These are phyloP conservation scores for Cyclospora cayetanensis DNA, from an alignment of 169 alveolate genomes.

Conservation along the genomic window DNA sequence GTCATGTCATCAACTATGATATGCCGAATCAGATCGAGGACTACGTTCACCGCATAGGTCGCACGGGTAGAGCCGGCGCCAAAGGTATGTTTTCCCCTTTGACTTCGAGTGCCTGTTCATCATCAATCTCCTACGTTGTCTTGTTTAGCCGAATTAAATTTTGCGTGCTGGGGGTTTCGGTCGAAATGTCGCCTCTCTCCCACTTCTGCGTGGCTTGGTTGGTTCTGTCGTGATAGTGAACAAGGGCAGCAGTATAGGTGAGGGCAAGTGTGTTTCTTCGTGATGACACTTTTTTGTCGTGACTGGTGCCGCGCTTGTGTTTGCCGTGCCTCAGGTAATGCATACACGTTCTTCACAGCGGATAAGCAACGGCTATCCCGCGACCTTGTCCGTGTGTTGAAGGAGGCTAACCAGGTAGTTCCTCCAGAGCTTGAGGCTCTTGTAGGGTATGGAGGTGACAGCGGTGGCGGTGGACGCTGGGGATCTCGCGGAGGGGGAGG, in stretches of 20 bases:
- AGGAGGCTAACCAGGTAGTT: constrained; percentile 93
- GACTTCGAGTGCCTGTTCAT: neutral
- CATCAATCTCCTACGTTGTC: too few relatives aligned
- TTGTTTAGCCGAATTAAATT: too few relatives aligned
- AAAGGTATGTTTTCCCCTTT: constrained; percentile 28
- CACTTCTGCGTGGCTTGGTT: neutral
- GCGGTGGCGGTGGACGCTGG: constrained; percentile 68
- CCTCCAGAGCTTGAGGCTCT: constrained; percentile 88
- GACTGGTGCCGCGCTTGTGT: too few relatives aligned
- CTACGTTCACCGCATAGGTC: constrained; percentile 98
- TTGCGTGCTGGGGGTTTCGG: neutral
- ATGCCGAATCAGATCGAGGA: constrained; percentile 98
- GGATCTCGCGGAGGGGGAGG: constrained; percentile 70
- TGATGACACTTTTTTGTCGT: too few relatives aligned
- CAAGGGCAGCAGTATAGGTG: neutral
- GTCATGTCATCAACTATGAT: constrained; percentile 97
- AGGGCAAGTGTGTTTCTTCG: too few relatives aligned
- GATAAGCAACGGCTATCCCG: constrained; percentile 92
- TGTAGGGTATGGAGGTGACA: constrained; percentile 52
- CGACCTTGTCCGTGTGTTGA: constrained; percentile 93
- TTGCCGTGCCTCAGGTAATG: constrained; percentile 80
- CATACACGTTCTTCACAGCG: constrained; percentile 94
- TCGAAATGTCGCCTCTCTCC: neutral
- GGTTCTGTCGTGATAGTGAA: neutral
- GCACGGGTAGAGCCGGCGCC: constrained; percentile 88